These are phyloP conservation scores for Leptographium wingfieldii DNA, from an alignment of 2,329 filamentous ascomycete species.

Conservation along the genomic window DNA sequence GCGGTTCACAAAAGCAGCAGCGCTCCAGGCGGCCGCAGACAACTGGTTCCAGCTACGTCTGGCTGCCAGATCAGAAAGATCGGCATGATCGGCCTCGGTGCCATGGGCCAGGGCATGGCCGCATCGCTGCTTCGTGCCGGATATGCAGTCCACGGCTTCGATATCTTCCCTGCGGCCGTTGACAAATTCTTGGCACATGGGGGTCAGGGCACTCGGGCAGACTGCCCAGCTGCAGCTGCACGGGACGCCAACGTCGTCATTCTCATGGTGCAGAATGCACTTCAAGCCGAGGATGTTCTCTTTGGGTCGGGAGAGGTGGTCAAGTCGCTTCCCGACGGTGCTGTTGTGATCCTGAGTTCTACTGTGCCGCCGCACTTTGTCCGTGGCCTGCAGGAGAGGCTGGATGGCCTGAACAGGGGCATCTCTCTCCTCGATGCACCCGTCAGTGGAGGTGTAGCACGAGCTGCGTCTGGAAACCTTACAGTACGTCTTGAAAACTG, in stretches of 20 bases:
- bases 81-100: conserved; percentile 24
- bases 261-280: conserved; percentile 12
- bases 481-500: conserved; percentile 9
- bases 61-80: conserved; percentile 18
- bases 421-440: conserved; percentile 22
- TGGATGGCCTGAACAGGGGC: conserved; percentile 15
- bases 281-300: conserved; percentile 4
- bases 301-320: conserved; percentile 1
- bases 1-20: conserved; percentile 4
- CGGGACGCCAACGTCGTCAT: conserved; percentile 19
- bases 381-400: conserved; percentile 10
- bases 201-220: conserved; percentile 14
- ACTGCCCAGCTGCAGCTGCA: conserved; percentile 18
- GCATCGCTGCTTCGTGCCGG: conserved; percentile 20
- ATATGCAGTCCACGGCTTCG: conserved; percentile 22
- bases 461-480: conserved; percentile 23
- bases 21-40: conserved; percentile 3
- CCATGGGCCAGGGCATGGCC: conserved; percentile 27
- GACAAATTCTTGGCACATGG: conserved; percentile 18
- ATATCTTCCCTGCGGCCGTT: conserved; percentile 18
- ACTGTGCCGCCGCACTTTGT: conserved; percentile 23
- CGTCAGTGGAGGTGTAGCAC: conserved; percentile 24
- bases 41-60: conserved; percentile 12
- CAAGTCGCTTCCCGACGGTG: conserved; percentile 13
- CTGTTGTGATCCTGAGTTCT: conserved; percentile 22